Percentiles rank a stretch among this genome's conserved stretches.
phyloP scores from a whole-genome alignment of 2,329 filamentous ascomycete species.

The Trichoderma brevicompactum region DNA sequence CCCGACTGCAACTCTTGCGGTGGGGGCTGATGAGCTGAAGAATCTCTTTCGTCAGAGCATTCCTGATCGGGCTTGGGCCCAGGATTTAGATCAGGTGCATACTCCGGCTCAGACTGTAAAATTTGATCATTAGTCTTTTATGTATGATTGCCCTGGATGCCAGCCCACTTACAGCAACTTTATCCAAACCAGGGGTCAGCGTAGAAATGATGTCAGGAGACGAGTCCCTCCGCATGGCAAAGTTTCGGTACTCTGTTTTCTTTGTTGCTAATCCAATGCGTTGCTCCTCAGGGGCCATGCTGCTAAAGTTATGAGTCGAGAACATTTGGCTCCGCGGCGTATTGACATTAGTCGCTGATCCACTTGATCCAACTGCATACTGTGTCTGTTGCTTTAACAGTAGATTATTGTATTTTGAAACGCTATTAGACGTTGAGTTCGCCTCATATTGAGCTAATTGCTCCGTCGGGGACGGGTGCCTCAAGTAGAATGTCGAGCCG shows the following conservation, averaged over 20 bases:
- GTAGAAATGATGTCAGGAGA: constrained; percentile 32
- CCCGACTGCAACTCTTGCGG: constrained; percentile 16
- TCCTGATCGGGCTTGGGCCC: constrained; percentile 11
- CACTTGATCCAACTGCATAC: constrained; percentile 37
- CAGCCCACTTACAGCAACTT: constrained; percentile 9
- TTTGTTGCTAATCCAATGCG: constrained; percentile 22
- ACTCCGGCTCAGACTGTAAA: constrained; percentile 1
- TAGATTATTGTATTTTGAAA: constrained; percentile 23
- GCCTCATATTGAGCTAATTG: constrained; percentile 44
- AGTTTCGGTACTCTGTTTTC: constrained; percentile 5
- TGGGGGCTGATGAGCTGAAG: constrained; percentile 13
- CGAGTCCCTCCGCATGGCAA: constrained; percentile 25
- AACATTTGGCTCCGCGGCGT: constrained; percentile 39
- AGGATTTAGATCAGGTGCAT: constrained; percentile 2
- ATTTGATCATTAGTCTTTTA: constrained; percentile 2
- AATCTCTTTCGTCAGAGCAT: constrained; percentile 9
- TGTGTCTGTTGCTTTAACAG: constrained; percentile 10
- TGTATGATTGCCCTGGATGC: not conserved
- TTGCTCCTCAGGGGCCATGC: constrained; percentile 26
- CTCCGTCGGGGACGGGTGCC: constrained; percentile 42
- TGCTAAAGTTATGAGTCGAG: constrained; percentile 38
- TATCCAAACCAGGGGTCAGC: not conserved
- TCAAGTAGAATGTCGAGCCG: constrained; percentile 42
- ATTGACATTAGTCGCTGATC: constrained; percentile 44
- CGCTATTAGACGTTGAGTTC: constrained; percentile 31